Evolutionary conservation across 768 basidiomycete genomes (phyloP), one percentile per base, ranked within the genome.

Genomic region (Pulveroboletus sp.): DNA sequence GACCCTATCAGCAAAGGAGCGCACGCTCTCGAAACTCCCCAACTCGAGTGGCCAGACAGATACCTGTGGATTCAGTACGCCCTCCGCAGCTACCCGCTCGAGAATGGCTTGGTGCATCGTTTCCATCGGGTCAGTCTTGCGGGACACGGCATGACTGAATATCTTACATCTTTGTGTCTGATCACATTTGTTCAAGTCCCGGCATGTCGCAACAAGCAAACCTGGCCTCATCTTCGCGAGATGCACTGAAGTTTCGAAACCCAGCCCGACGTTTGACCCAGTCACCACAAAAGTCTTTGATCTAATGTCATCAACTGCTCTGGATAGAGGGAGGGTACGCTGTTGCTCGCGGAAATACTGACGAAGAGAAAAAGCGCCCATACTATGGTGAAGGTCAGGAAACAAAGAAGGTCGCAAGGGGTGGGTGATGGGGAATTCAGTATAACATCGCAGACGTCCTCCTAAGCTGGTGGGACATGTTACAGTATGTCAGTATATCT

Each of bases 221-320:
- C 49, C 65, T 6, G 72, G 68, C 6, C 41, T 43, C 65, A 73
- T 65, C 16, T 51, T 46, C 2, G 64, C 65, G 35, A 74, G 56
- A 46, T 69, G 64, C 20, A 61, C 54, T 4, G 63, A 56, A 6
- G 71, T 59, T 43, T 67, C 67, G 22, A 64, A 53, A 20, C 61
- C 68, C 17, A 68, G 42, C 24, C 62, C 82, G 20, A 68, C 68
- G 54, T 83, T 83, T 3, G 79, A 76, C 7, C 75, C 76, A 23
- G 72, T 68, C 20, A 83, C 71, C 19, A 81, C 45, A n/a, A 81
- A 68, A 6, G 75, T 76, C 56, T 76, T 77, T 7, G 73, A 74
- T 10, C 60, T 57, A 19, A 81, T 63, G 50, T 76, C 71, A 0
- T 57, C 65, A 3, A 50, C 32, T 26, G 36, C 24, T 35, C 17